Base-by-base conservation (phyloP, 163 green algal species). In the Trebouxia gelatinosa region DNA sequence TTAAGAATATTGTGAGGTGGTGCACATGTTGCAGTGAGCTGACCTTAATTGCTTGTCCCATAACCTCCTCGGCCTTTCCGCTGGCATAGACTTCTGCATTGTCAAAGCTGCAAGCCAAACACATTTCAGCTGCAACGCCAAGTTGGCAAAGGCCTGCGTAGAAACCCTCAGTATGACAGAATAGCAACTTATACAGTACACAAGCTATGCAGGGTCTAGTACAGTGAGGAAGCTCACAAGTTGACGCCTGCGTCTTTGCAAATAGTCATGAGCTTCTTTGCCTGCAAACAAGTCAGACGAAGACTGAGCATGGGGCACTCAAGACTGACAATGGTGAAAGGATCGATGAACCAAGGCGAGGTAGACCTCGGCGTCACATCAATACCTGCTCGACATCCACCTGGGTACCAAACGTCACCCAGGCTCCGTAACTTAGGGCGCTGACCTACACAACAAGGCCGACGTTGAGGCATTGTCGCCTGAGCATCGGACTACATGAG, bases 71-170 rank as follows among this genome's bases (percentile, higher is more conserved):
- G 0, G 92, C 87, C 43, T 85, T 72, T 0, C 93, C 93, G 35
- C 83, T 75, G 26, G 87, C 89, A 75, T 97, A 97, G 0, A 93
- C 87, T 80, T 97, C 92, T 21, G 92, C 92, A 79, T 95, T 96
- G 87, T 97, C 90, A 83, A 91, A 92, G 74, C 86, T 91, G 83
- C 43, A 81, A 4, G 17, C 21, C 35, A 3, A 59, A 23, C 19
- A 59, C 48, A 29, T 59, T 59, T 23, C 2, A 59, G 48, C n/a
- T n/a, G n/a, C n/a, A n/a, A n/a, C n/a, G n/a, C n/a, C n/a, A n/a
- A n/a, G n/a, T n/a, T n/a, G n/a, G n/a, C n/a, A n/a, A n/a, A n/a
- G n/a, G n/a, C n/a, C n/a, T n/a, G n/a, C n/a, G n/a, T n/a, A n/a
- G n/a, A n/a, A n/a, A n/a, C n/a, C n/a, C n/a, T n/a, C n/a, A n/a